Base-by-base conservation (phyloP, 768 basidiomycete species). In the Coprinopsis strossmayeri region DNA sequence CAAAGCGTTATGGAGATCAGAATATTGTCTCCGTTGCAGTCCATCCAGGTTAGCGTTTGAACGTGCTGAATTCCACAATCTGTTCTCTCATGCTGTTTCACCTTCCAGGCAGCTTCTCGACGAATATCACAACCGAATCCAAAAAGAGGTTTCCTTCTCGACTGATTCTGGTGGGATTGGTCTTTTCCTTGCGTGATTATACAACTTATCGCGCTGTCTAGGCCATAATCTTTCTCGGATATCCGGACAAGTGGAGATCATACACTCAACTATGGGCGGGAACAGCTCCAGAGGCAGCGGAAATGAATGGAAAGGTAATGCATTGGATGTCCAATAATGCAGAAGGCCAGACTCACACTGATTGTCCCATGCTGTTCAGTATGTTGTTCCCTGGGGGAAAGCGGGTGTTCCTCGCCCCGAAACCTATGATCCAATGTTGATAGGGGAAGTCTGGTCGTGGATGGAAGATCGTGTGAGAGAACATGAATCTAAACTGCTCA, bases 201-300 rank as follows among this genome's bases (percentile, higher is more conserved):
- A 7, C 9, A 32, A 32, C 30, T 32, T 7, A 32, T 15, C 15
- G 30, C 15, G 7, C 30, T 15, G 7, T 15, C 9, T 15, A 32
- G 9, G 15, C 9, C 30, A 15, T 32, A n/a, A 44, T 47, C 34
- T 15, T 54, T 24, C 21, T 25, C 9, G 39, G 61, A 1, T 59
- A 59, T 26, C 58, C 63, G 7, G 54, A 53, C 3, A 40, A 51
- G 1, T 51, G 49, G 28, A 72, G 72, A 20, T 69, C 70, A 5
- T 49, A 71, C 24, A 71, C 70, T 1, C 72, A 67, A 51, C 57
- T 74, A 3, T 73, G 63, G 52, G 73, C 65, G 1, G 73, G 66
- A 10, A 70, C 68, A 3, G 46, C 62, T 9, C 55, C 64, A 0
- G 67, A 69, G 27, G 65, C 60, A 0, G 54, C 51, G 4, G 27